Base-by-base conservation (phyloP, 345 rosid species). In the Mercurialis annua region DNA sequence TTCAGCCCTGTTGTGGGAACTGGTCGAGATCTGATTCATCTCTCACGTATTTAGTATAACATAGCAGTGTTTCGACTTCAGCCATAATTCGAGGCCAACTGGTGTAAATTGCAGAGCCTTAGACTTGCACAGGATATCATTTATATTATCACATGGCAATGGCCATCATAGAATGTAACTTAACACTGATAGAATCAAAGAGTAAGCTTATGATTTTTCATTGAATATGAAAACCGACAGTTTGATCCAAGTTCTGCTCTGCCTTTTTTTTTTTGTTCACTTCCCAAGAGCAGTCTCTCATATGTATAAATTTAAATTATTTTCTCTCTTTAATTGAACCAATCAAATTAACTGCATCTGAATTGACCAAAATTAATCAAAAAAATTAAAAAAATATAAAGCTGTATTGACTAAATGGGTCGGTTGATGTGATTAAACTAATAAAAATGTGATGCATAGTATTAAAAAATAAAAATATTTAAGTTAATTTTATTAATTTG, bases 61-160 rank as follows among this genome's bases (percentile, higher is more conserved):
- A 34, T 38, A 52, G 62, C 64, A 54, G 71, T 51, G 27, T 58
- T 58, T 59, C 61, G 46, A 60, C 65, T 60, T 51, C 71, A 49
- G 54, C 69, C 78, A 47, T 43, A 54, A 57, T 50, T 66, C 18
- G 60, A 67, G 66, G 68, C 67, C 34, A 26, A 27, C 40, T 73
- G 76, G 68, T 53, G 73, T 59, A 75, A 29, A 69, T 66, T 66
- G 71, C 66, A 36, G 66, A 70, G 80, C 62, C 67, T 51, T 46
- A 44, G 27, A 71, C 62, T 49, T 70, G 71, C 72, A 68, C 67
- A 27, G 61, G 67, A 69, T 56, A 62, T 40, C 27, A 44, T 33
- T 67, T 61, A 38, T 52, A 49, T 62, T 29, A 68, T 53, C n/a
- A 52, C 49, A 15, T 65, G 62, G 69, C 50, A 18, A 14, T 71